Conservation (phyloP, 1,139 yeast genomes). For the Diutina scorzettiae region DNA sequence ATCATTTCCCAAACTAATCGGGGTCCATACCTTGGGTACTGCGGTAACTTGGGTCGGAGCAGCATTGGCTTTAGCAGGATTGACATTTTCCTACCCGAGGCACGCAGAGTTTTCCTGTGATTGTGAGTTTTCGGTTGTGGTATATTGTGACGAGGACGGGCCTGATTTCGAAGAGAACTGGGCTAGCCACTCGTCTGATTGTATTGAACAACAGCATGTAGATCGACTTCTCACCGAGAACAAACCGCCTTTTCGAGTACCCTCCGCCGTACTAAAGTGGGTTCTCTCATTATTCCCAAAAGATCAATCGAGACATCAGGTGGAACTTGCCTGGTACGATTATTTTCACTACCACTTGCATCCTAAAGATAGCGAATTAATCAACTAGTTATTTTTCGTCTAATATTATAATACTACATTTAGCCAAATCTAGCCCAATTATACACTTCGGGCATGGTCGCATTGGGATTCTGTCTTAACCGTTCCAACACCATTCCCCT, state of each 20-base stretch:
- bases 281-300: neutral
- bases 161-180: neutral
- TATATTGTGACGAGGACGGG: neutral
- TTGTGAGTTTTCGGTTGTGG: neutral
- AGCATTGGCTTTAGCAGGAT: neutral
- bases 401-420: neutral
- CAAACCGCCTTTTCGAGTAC: neutral
- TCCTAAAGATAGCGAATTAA: neutral
- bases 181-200: neutral
- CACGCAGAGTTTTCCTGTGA: neutral
- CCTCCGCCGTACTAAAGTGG: neutral
- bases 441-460: neutral
- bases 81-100: neutral
- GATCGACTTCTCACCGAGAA: neutral
- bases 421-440: slow-evolving; percentile 1
- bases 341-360: no score
- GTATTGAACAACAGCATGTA: neutral
- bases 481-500: slow-evolving; percentile 1
- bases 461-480: slow-evolving; percentile 1
- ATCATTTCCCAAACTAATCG: neutral
- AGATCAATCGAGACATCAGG: no score
- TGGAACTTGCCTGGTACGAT: no score
- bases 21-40: neutral
- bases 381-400: neutral
- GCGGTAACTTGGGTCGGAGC: neutral